Percentiles rank a stretch among this genome's conserved stretches.
Conservation (phyloP, 2,329 filamentous ascomycete species). For the Venturia aucupariae region DNA sequence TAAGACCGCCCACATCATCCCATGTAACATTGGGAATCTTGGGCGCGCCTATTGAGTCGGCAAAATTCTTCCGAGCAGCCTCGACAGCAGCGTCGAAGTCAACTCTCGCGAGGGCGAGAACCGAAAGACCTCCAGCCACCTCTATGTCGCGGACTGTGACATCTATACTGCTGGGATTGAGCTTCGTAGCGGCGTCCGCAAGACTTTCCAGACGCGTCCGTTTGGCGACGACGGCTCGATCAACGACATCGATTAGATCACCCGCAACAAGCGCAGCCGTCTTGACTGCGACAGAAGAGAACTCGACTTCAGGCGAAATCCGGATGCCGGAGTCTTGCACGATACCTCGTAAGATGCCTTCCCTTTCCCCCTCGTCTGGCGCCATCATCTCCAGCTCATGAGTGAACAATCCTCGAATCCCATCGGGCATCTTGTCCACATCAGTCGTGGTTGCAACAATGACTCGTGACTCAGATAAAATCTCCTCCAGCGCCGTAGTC, state of each 20-base stretch:
- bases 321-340: constrained; percentile 66
- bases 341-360: constrained; percentile 73
- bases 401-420: constrained; percentile 81
- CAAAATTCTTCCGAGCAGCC: constrained; percentile 93
- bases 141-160: constrained; percentile 76
- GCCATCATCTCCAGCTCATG: constrained; percentile 92
- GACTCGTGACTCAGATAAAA: constrained; percentile 69
- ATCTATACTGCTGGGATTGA: constrained; percentile 18
- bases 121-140: constrained; percentile 72
- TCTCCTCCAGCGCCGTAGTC: constrained; percentile 72
- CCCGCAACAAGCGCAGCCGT: constrained; percentile 92
- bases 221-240: constrained; percentile 73
- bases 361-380: constrained; percentile 84
- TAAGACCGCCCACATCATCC: constrained; percentile 89
- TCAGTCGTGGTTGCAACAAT: constrained; percentile 92
- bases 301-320: constrained; percentile 75
- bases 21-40: constrained; percentile 97
- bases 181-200: constrained; percentile 39
- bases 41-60: constrained; percentile 90
- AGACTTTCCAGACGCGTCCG: constrained; percentile 66
- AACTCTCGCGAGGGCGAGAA: constrained; percentile 65
- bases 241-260: constrained; percentile 88
- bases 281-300: constrained; percentile 80
- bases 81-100: constrained; percentile 94
- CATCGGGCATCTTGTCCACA: constrained; percentile 86